phyloP scores from a whole-genome alignment of 192 early-diverging fungal species.

The Thoreauomyces humboldtii region DNA sequence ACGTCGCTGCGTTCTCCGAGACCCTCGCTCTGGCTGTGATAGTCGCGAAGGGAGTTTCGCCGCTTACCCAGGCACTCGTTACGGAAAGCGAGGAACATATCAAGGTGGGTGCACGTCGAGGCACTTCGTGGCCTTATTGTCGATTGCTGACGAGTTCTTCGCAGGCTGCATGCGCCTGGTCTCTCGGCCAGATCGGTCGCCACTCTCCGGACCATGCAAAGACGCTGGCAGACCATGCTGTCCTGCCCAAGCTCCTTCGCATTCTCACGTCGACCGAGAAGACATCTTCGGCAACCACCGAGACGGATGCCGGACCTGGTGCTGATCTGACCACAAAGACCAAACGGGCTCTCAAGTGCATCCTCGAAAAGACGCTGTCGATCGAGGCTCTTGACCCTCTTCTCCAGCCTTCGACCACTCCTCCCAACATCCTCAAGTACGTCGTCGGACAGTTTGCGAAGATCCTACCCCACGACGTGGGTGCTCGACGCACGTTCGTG shows the following conservation, averaged over 20 bases:
- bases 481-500: conserved; percentile 52
- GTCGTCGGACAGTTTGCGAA: conserved; percentile 59
- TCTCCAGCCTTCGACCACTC: conserved; percentile 43
- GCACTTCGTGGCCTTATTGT: too few species aligned
- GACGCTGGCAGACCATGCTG: conserved; percentile 50
- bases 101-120: too few species aligned
- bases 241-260: conserved; percentile 52
- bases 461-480: conserved; percentile 58
- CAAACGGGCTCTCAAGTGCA: conserved; percentile 54
- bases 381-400: conserved; percentile 55
- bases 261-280: conserved; percentile 35
- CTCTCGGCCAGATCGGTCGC: conserved; percentile 58
- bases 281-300: background rate
- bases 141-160: background rate
- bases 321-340: conserved; percentile 54
- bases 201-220: conserved; percentile 63
- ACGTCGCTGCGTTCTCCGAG: conserved; percentile 60
- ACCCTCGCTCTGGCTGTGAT: conserved; percentile 55
- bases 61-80: conserved; percentile 46
- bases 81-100: conserved; percentile 53
- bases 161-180: conserved; percentile 56
- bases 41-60: conserved; percentile 54
- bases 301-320: conserved; percentile 34
- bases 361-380: conserved; percentile 51
- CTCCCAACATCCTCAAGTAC: conserved; percentile 56